A percentile compares a stretch with the other conserved stretches of the same genome.
Conservation (phyloP, 768 basidiomycete genomes). For the Auriscalpium orientale region DNA sequence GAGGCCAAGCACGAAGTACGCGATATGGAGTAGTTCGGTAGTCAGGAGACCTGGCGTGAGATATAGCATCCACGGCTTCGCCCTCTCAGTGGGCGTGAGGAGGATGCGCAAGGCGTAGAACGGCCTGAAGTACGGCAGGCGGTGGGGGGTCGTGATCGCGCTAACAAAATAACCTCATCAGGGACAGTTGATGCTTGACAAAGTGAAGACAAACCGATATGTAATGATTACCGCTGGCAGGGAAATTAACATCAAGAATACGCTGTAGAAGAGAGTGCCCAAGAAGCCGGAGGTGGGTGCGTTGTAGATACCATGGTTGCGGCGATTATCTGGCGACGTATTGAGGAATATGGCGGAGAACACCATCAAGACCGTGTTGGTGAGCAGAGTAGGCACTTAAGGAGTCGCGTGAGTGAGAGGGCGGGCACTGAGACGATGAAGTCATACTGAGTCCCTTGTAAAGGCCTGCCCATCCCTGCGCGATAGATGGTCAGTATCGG, state of each 20-base stretch:
- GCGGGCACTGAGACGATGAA: neutral
- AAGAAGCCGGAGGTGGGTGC: conserved; percentile 54
- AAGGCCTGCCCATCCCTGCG: conserved; percentile 59
- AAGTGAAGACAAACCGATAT: conserved; percentile 47
- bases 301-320: conserved; percentile 54
- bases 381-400: conserved; percentile 41
- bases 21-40: conserved; percentile 35
- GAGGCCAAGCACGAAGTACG: conserved; percentile 37
- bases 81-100: conserved; percentile 75
- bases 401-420: conserved; percentile 23
- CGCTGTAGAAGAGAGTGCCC: conserved; percentile 56
- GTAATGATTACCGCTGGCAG: conserved; percentile 68
- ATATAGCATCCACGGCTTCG: conserved; percentile 74
- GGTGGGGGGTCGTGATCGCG: conserved; percentile 77
- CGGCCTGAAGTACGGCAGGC: conserved; percentile 54
- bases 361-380: conserved; percentile 47
- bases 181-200: neutral
- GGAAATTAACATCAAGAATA: conserved; percentile 58
- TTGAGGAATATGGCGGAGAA: conserved; percentile 55
- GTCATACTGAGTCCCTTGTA: conserved; percentile 68
- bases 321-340: conserved; percentile 36
- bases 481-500: conserved; percentile 2
- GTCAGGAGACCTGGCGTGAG: conserved; percentile 62
- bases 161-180: conserved; percentile 28
- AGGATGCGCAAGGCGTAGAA: conserved; percentile 57